Percentiles rank a stretch among this genome's conserved stretches.
These are phyloP conservation scores for Murraya koenigii DNA, from an alignment of 345 rosid genomes.

Conservation along the genomic window DNA sequence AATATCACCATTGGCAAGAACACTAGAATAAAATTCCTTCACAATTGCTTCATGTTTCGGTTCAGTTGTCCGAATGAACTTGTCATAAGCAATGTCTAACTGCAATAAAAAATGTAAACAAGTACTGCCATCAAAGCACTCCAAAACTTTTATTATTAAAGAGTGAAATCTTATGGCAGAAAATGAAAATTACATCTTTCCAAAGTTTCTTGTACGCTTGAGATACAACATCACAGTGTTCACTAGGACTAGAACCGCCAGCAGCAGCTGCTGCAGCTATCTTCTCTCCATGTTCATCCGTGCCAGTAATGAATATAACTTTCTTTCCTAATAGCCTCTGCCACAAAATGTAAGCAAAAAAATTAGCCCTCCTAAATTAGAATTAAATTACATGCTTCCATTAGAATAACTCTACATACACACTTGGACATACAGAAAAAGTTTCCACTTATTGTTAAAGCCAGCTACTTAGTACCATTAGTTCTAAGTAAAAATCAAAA, in stretches of 20 bases:
- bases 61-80: constrained; percentile 93
- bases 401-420: neutral
- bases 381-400: neutral
- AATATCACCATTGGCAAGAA: constrained; percentile 85
- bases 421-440: neutral
- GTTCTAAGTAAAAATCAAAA: neutral
- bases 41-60: constrained; percentile 84
- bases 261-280: constrained; percentile 78
- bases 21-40: constrained; percentile 74
- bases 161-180: neutral
- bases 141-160: neutral
- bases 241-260: constrained; percentile 60
- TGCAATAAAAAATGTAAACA: constrained; percentile 27
- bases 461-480: neutral
- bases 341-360: constrained; percentile 24
- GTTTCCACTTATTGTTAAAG: neutral
- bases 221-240: constrained; percentile 84
- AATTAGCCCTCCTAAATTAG: constrained; percentile 3
- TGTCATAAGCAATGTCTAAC: constrained; percentile 78
- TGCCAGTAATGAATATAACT: constrained; percentile 84
- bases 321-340: constrained; percentile 86
- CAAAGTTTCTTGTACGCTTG: constrained; percentile 71
- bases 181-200: constrained; percentile 53
- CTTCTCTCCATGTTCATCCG: constrained; percentile 98
- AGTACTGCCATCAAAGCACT: constrained; percentile 3